Evolutionary conservation across 345 rosid genomes (phyloP), one percentile per base, ranked within the genome.

Genomic region (Salix udensis): DNA sequence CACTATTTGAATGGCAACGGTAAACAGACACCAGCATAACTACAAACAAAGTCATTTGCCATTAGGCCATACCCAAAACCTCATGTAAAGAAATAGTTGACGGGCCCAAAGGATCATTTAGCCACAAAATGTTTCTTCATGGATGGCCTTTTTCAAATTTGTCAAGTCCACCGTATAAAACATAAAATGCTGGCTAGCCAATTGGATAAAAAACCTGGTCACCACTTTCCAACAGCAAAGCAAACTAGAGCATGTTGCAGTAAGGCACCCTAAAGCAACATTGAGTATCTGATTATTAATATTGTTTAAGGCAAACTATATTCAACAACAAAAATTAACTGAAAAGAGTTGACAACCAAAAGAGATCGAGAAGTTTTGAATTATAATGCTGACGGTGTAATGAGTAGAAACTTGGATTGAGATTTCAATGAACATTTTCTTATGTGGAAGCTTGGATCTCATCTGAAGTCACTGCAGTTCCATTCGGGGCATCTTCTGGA

Each of bases 401-500:
- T 0, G 30, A 64, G 36, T 64, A 28, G 52, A 23, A 40, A 39
- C 53, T 37, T 68, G 34, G 26, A 11, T 31, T 42, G 70, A 74
- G 21, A 36, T 53, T 24, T 55, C 3, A 15, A 18, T 7, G 18
- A 16, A 75, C 6, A 40, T 36, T 68, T 36, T 50, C 39, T 76
- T 16, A 60, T 61, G 46, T 9, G 30, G 74, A 61, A 44, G 79
- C 61, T 46, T 76, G 62, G 34, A 76, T 79, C 84, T 88, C 92
- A 76, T 90, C 93, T 7, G 91, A 77, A 77, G 81, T 85, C 4
- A 73, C 83, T 12, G 81, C 71, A 68, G 66, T 24, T 60, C 81
- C 82, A 7, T 81, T 75, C 13, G 82, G 65, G 46, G 82, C 36
- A 64, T 84, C 90, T 14, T 84, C 80, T 65, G 83, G 8, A 19